Conservation (phyloP, 2,329 filamentous ascomycete species). For the Sarocladium kiliense region DNA sequence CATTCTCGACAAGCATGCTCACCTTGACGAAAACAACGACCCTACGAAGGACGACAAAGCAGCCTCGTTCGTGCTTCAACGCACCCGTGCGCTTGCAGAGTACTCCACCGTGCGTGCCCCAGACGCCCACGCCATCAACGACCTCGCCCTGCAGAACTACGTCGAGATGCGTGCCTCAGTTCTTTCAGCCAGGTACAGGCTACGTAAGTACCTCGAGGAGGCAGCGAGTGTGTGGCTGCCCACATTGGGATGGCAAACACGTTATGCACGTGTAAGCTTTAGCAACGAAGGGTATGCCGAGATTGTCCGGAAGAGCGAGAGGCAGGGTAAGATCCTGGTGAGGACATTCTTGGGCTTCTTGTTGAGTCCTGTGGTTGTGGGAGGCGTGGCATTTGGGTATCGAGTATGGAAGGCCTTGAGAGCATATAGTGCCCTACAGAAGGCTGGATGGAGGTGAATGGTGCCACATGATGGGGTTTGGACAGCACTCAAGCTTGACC, state of each 20-base stretch:
- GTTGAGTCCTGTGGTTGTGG: constrained; percentile 24
- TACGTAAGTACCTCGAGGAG: constrained; percentile 86
- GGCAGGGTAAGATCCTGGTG: constrained; percentile 60
- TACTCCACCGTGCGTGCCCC: constrained; percentile 71
- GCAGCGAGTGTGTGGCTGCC: constrained; percentile 72
- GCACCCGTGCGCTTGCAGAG: constrained; percentile 59
- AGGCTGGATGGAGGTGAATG: not conserved
- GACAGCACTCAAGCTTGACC: no score
- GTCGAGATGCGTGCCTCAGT: constrained; percentile 89
- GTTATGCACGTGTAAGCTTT: constrained; percentile 90
- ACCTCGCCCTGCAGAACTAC: constrained; percentile 87
- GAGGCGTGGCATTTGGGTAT: constrained; percentile 20
- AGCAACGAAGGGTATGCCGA: constrained; percentile 88
- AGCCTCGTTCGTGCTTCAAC: constrained; percentile 47
- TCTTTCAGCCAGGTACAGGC: constrained; percentile 66
- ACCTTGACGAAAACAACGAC: constrained; percentile 38
- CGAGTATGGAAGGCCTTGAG: constrained; percentile 17
- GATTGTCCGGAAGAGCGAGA: constrained; percentile 63
- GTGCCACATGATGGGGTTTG: no score
- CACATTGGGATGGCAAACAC: constrained; percentile 78
- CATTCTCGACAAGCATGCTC: constrained; percentile 64
- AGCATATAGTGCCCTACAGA: constrained; percentile 13
- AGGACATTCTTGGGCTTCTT: constrained; percentile 33
- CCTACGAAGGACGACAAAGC: constrained; percentile 26
- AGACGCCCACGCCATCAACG: constrained; percentile 87